Evolutionary conservation across 176 grass and related monocot genomes (phyloP).

Genomic region (Themeda triandra): DNA sequence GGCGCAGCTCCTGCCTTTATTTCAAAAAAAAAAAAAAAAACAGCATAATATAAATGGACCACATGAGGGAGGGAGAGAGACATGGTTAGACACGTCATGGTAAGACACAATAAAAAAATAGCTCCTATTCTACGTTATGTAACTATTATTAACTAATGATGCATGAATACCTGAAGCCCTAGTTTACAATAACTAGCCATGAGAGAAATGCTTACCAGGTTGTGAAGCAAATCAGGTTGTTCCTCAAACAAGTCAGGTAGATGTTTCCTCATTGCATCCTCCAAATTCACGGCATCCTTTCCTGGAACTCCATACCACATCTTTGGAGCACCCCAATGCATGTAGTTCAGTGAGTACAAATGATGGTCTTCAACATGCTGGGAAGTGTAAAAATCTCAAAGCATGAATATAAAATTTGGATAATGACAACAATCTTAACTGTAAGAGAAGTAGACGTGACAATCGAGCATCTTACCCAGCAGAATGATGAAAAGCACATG

Average conservation of each 20-base stretch:
- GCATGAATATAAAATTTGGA: background rate
- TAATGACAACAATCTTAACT: background rate
- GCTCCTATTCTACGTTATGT: background rate
- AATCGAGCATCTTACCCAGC: constrained; percentile 76
- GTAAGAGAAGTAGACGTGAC: background rate
- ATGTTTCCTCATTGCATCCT: constrained; percentile 85
- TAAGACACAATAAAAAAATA: background rate
- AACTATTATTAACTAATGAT: background rate
- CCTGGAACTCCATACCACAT: constrained; percentile 95
- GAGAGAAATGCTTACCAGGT: constrained; percentile 57
- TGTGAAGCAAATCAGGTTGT: constrained; percentile 96
- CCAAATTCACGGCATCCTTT: constrained; percentile 74
- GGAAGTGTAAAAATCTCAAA: constrained; percentile 1
- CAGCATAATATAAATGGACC: background rate
- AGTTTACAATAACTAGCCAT: constrained; percentile 1
- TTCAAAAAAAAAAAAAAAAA: too few species aligned
- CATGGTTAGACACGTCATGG: background rate
- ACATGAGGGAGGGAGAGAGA: background rate
- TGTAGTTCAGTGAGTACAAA: constrained; percentile 93
- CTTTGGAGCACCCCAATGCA: constrained; percentile 90
- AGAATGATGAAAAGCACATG: constrained; percentile 99
- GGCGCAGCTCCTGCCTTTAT: too few species aligned
- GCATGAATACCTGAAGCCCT: background rate
- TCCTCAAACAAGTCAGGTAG: constrained; percentile 83
- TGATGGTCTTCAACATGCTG: constrained; percentile 98